These are phyloP conservation scores for Ramaria sp. DNA, from an alignment of 768 basidiomycete species.

Conservation along the genomic window DNA sequence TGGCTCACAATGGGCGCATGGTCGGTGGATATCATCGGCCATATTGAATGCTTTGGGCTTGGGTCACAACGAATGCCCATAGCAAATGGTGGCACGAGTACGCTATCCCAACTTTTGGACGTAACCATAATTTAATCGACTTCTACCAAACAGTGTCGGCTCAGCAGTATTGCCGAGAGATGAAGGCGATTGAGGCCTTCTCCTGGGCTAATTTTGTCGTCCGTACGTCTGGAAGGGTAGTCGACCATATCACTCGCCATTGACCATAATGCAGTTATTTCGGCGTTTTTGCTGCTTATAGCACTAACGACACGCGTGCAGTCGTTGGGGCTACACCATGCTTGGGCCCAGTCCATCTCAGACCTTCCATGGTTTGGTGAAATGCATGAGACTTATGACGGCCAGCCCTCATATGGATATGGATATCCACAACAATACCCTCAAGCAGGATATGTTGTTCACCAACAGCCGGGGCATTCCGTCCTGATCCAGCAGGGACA, in stretches of 20 bases:
- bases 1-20: slow-evolving; percentile 78
- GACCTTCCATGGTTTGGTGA: slow-evolving; percentile 75
- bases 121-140: background rate
- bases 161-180: slow-evolving; percentile 58
- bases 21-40: slow-evolving; percentile 66
- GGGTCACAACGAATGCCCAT: slow-evolving; percentile 34
- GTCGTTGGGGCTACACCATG: slow-evolving; percentile 38
- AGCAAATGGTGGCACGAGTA: slow-evolving; percentile 41
- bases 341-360: slow-evolving; percentile 42
- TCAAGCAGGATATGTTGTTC: slow-evolving; percentile 21
- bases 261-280: slow-evolving; percentile 21
- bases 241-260: background rate
- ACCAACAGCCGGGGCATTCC: slow-evolving; percentile 48
- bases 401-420: slow-evolving; percentile 5
- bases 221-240: slow-evolving; percentile 23
- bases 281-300: slow-evolving; percentile 47
- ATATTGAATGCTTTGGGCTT: slow-evolving; percentile 46
- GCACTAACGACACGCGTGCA: slow-evolving; percentile 46
- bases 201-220: slow-evolving; percentile 64
- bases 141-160: slow-evolving; percentile 33
- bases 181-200: slow-evolving; percentile 70
- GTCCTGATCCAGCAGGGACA: slow-evolving; percentile 58
- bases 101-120: slow-evolving; percentile 13
- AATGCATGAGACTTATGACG: slow-evolving; percentile 34
- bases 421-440: slow-evolving; percentile 23